Base-by-base conservation (phyloP, 108 stramenopile genomes). In the Hondaea fermentalgiana region DNA sequence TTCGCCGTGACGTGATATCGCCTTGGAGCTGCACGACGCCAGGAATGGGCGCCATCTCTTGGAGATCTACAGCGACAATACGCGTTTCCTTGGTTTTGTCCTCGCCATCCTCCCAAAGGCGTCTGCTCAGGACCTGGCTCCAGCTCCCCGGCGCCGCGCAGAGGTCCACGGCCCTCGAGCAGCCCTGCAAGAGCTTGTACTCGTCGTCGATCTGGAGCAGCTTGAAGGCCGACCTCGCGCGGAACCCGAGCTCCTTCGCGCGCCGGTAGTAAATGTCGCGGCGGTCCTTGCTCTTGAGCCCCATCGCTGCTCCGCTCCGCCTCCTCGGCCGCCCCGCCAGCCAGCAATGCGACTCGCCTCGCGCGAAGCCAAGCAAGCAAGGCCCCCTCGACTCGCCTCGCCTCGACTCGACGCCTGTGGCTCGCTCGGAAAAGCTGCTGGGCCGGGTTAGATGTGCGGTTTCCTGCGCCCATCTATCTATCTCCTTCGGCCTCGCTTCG, bases 61-160 rank as follows among this genome's bases (percentile, higher is more conserved):
- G 97, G 60, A 99, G 92, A 88, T 99, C 98, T 59, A 99, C 98
- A 16, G 98, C 97, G 21, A 99, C 96, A 60, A 99, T 96, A 58
- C 90, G 91, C 87, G 90, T 25, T 23, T 58, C 88, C 14, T 8
- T 44, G 17, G 88, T 12, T 10, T 19, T 14, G 19, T 29, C 72
- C 19, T 43, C 88, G 44, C 8, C 58, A 5, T 58, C 16, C 53
- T 60, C 42, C 45, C 51, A 47, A 5, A 89, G 35, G 12, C 45
- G 6, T 5, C 89, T 44, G 42, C 35, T 43, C 4, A 98, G 90
- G 21, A 99, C 98, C 89, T 99, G 99, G 57, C 92, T 94, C 99
- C 99, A 99, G 44, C 95, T 95, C 64, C 99, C 99, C 0, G 99
- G 99, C 5, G 99, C 99, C 5, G 99, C 98, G 90, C 98, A 99